Percentiles rank a stretch among this genome's conserved stretches.
phyloP scores from a whole-genome alignment of 1,139 yeast species.

The Nadsonia commutata region DNA sequence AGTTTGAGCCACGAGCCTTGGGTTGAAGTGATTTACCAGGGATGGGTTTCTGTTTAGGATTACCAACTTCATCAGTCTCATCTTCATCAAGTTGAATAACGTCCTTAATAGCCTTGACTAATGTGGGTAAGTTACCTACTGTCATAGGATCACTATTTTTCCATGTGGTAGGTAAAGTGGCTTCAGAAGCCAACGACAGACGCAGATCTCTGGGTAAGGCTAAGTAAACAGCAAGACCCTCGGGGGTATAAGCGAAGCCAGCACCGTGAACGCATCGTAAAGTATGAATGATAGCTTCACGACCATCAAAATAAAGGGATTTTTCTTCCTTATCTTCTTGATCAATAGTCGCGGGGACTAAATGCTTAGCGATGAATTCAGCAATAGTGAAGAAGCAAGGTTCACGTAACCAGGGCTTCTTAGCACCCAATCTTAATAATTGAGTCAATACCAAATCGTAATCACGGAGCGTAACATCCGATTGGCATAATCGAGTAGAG shows the following conservation, averaged over 20 bases:
- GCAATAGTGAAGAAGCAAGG: slow-evolving; percentile 59
- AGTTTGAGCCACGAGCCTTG: slow-evolving; percentile 15
- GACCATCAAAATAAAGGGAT: slow-evolving; percentile 16
- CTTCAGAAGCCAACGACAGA: not conserved
- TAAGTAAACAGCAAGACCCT: slow-evolving; percentile 66
- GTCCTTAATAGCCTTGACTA: slow-evolving; percentile 57
- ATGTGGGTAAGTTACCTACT: slow-evolving; percentile 43
- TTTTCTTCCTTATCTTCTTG: slow-evolving; percentile 7
- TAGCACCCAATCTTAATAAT: slow-evolving; percentile 38
- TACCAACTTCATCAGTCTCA: slow-evolving; percentile 18
- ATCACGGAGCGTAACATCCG: not conserved
- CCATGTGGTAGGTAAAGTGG: slow-evolving; percentile 41
- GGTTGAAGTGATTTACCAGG: slow-evolving; percentile 12
- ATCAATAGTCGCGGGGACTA: slow-evolving; percentile 13
- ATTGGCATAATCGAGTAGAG: slow-evolving; percentile 30
- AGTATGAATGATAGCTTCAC: slow-evolving; percentile 21
- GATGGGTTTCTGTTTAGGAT: slow-evolving; percentile 11
- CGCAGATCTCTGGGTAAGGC: slow-evolving; percentile 2
- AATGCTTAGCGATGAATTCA: slow-evolving; percentile 30
- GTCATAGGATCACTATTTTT: slow-evolving; percentile 57
- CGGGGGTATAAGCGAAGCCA: slow-evolving; percentile 53
- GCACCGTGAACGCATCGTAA: slow-evolving; percentile 34
- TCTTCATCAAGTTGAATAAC: slow-evolving; percentile 28
- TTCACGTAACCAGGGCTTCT: slow-evolving; percentile 80
- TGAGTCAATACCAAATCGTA: not conserved